A percentile compares a stretch with the other conserved stretches of the same genome.
These are phyloP conservation scores for Solanum habrochaites DNA, from an alignment of 257 asterid genomes.

Conservation along the genomic window DNA sequence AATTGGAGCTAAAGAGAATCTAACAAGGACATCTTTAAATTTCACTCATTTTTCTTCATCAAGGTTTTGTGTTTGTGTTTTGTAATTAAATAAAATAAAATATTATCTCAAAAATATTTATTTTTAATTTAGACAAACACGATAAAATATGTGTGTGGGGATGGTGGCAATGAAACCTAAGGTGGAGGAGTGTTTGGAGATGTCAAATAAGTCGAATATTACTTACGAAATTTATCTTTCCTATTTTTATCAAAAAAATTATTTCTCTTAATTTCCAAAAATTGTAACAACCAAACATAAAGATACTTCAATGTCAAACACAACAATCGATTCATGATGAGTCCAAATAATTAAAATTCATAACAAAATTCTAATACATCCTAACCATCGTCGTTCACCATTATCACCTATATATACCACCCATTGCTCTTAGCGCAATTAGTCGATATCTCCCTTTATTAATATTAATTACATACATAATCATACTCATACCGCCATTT, in stretches of 20 bases:
- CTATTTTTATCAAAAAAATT: no score
- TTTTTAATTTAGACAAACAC: neutral
- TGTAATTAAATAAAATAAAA: neutral
- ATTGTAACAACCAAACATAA: neutral
- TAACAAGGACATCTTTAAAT: neutral
- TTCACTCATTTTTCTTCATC: neutral
- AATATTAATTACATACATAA: neutral
- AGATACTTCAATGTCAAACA: neutral
- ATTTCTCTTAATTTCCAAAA: neutral
- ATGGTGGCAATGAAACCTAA: neutral
- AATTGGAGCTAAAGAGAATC: neutral
- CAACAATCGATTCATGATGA: neutral
- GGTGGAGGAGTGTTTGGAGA: neutral
- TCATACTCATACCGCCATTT: no score
- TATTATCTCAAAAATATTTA: neutral
- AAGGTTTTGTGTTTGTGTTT: neutral
- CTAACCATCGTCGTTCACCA: neutral
- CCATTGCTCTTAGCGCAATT: neutral
- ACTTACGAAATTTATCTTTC: no score
- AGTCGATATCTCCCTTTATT: no score
- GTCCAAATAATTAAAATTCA: neutral
- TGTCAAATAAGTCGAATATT: neutral
- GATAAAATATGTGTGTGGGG: neutral
- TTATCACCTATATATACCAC: neutral
- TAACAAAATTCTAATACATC: neutral